Evolutionary conservation across 164 flowering plant species (phyloP).

Genomic region (Tetrastigma voinierianum): DNA sequence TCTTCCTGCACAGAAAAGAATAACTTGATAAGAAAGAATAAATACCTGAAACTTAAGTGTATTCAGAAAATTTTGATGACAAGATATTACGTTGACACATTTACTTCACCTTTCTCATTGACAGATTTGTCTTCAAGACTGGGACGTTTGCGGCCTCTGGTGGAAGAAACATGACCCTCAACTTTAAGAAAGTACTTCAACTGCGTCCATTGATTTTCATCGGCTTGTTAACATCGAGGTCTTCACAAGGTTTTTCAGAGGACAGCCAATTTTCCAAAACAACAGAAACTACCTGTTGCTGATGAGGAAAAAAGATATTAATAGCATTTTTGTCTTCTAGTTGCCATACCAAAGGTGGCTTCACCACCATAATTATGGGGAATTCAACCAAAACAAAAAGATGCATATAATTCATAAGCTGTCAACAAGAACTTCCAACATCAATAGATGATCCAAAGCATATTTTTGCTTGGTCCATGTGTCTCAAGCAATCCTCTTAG

Average conservation of each 20-base stretch:
- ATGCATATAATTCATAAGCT: too few relatives aligned
- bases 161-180: conserved; percentile 56
- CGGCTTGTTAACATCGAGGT: conserved; percentile 30
- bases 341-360: too few relatives aligned
- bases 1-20: conserved; percentile 50
- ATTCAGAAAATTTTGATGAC: conserved; percentile 9
- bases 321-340: too few relatives aligned
- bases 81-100: too few relatives aligned
- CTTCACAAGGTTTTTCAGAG: too few relatives aligned
- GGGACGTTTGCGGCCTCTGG: conserved; percentile 41
- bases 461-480: too few relatives aligned
- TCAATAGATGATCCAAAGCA: too few relatives aligned
- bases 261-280: conserved; percentile 94
- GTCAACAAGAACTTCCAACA: too few relatives aligned
- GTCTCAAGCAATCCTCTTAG: too few relatives aligned
- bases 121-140: conserved; percentile 69
- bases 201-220: conserved; percentile 55
- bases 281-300: conserved; percentile 63
- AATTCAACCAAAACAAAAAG: too few relatives aligned
- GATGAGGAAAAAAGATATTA: background rate
- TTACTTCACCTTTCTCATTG: conserved; percentile 69
- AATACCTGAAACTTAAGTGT: background rate
- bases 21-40: background rate
- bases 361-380: too few relatives aligned
- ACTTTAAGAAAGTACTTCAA: conserved; percentile 67